Percentiles rank a stretch among this genome's conserved stretches.
Evolutionary conservation across 306 rosid genomes (phyloP).

Genomic region (Dryas drummondii): DNA sequence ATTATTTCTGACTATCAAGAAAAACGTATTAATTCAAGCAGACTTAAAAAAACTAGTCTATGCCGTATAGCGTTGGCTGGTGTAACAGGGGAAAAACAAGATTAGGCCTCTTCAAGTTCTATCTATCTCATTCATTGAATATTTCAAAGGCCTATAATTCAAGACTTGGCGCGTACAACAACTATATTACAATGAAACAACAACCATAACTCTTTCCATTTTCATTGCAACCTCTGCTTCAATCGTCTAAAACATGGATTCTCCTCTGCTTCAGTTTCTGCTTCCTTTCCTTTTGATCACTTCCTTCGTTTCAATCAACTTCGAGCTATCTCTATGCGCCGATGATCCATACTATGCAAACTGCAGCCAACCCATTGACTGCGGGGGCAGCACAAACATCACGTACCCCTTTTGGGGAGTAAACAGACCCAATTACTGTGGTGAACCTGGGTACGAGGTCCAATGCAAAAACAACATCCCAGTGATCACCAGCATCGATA

Average conservation of each 20-base stretch:
- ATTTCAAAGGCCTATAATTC: background rate
- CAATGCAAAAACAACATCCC: background rate
- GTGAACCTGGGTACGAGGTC: constrained; percentile 2
- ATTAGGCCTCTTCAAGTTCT: background rate
- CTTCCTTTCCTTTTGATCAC: constrained; percentile 6
- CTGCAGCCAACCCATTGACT: background rate
- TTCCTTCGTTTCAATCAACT: background rate
- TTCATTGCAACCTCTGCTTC: background rate
- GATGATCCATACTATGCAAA: background rate
- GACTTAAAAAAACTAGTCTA: too few relatives aligned
- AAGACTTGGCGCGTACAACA: background rate
- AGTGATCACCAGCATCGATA: background rate
- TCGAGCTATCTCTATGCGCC: background rate
- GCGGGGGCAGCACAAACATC: background rate
- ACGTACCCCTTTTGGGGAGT: constrained; percentile 25
- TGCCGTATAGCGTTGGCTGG: background rate
- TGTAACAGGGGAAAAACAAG: background rate
- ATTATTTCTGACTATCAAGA: too few relatives aligned
- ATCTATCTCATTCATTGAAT: background rate
- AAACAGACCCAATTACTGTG: constrained; percentile 6
- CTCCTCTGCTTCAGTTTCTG: background rate
- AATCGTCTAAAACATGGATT: background rate
- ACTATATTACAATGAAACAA: background rate
- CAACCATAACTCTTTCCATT: background rate
- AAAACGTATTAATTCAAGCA: too few relatives aligned